Evolutionary conservation across 139 green algal species (phyloP).

Genomic region (Spirogloea muscicola): DNA sequence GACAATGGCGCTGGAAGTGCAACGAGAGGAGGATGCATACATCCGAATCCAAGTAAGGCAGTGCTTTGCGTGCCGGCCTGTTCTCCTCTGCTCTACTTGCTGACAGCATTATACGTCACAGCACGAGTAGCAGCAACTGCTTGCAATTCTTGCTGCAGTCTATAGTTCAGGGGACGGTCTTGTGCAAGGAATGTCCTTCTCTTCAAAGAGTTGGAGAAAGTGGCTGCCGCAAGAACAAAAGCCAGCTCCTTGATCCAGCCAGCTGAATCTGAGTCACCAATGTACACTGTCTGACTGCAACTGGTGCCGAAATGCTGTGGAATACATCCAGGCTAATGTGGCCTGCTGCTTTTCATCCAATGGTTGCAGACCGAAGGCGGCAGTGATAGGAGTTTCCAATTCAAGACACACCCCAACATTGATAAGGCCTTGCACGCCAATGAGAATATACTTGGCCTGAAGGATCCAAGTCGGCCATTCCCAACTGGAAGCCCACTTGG

Average conservation of each 20-base stretch:
- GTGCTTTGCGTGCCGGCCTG: background rate
- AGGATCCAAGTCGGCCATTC: constrained; percentile 90
- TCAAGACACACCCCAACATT: constrained; percentile 99
- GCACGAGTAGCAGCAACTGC: background rate
- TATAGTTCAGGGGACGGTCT: background rate
- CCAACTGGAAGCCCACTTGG: constrained; percentile 77
- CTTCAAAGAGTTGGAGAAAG: background rate
- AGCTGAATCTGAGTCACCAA: background rate
- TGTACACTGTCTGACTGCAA: background rate
- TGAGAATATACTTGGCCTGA: constrained; percentile 76
- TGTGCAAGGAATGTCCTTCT: background rate
- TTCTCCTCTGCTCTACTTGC: background rate
- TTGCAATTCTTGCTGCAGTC: background rate
- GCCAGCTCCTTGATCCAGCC: background rate
- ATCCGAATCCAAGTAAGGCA: constrained; percentile 56
- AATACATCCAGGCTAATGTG: background rate
- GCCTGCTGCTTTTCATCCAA: constrained; percentile 6
- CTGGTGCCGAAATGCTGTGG: background rate
- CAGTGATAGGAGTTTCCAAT: constrained; percentile 84
- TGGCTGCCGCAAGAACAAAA: background rate
- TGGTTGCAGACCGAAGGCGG: constrained; percentile 45
- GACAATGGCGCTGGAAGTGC: constrained; percentile 74
- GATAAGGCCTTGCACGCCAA: constrained; percentile 85
- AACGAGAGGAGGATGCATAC: constrained; percentile 69
- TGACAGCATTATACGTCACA: background rate